Conservation (phyloP, 768 basidiomycete species). For the Hemileccinum impolitum region DNA sequence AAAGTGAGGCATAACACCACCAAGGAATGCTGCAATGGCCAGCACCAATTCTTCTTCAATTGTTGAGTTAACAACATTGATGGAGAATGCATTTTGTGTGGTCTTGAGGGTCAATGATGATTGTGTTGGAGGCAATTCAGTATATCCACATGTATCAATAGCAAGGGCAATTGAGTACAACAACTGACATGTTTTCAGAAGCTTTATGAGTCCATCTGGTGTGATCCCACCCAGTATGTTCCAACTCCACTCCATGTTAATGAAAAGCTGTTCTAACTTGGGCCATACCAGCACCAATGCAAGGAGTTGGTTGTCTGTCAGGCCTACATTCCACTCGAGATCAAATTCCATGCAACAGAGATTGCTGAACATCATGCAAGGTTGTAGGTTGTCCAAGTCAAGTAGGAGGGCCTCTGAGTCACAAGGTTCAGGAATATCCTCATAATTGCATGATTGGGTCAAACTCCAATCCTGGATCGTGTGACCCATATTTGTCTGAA, state of each 20-base stretch:
- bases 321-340: background rate
- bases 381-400: background rate
- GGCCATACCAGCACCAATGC: slow-evolving; percentile 8
- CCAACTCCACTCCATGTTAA: slow-evolving; percentile 12
- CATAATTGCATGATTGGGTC: too few species aligned
- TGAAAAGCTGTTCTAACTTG: background rate
- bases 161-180: background rate
- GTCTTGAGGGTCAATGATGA: too few species aligned
- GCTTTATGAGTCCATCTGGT: background rate
- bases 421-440: background rate
- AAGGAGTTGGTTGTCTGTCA: slow-evolving; percentile 1
- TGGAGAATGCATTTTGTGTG: background rate
- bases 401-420: background rate
- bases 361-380: background rate
- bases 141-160: slow-evolving; percentile 5
- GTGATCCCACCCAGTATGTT: slow-evolving; percentile 3
- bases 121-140: background rate
- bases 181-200: background rate
- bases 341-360: background rate
- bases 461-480: background rate
- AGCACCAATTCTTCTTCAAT: background rate
- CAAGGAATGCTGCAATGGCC: slow-evolving; percentile 3
- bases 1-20: background rate
- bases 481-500: background rate
- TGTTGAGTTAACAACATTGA: slow-evolving; percentile 3